phyloP scores from a whole-genome alignment of 257 asterid genomes.

The Petunia axillaris region DNA sequence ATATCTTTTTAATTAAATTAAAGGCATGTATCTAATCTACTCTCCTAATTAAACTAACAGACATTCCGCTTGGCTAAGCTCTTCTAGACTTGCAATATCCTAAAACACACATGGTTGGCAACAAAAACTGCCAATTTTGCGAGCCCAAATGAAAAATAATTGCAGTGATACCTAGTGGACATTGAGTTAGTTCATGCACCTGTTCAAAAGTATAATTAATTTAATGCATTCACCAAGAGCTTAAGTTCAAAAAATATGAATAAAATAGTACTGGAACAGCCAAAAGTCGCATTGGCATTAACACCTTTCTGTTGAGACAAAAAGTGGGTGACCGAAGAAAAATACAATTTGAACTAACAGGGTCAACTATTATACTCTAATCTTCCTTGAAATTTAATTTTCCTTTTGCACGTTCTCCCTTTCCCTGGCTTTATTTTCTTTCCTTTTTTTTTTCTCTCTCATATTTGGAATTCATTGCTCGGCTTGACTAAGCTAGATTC shows the following conservation, averaged over 20 bases:
- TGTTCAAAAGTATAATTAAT: background rate
- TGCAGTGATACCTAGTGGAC: background rate
- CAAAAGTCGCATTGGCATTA: background rate
- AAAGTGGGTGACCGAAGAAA: constrained; percentile 26
- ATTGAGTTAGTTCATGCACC: constrained; percentile 20
- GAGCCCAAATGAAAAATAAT: constrained; percentile 1
- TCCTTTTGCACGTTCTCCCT: constrained; percentile 29
- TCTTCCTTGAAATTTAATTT: constrained; percentile 21
- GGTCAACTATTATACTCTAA: constrained; percentile 26
- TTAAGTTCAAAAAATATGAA: background rate
- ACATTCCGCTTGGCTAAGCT: background rate
- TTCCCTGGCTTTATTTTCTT: background rate
- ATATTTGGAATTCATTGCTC: too few relatives aligned
- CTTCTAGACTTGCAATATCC: background rate
- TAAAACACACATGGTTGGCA: constrained; percentile 15
- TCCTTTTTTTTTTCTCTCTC: background rate
- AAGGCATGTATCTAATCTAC: background rate
- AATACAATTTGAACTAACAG: constrained; percentile 23
- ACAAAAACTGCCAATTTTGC: background rate
- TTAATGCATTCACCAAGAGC: constrained; percentile 14
- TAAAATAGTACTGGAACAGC: background rate
- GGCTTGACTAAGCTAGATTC: too few relatives aligned
- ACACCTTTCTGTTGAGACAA: constrained; percentile 19
- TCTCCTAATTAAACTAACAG: constrained; percentile 20
- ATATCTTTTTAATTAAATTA: background rate